A percentile compares a stretch with the other conserved stretches of the same genome.
Evolutionary conservation across 1,284 basidiomycete species (phyloP).

Genomic region (Cryptococcus amylolentus): DNA sequence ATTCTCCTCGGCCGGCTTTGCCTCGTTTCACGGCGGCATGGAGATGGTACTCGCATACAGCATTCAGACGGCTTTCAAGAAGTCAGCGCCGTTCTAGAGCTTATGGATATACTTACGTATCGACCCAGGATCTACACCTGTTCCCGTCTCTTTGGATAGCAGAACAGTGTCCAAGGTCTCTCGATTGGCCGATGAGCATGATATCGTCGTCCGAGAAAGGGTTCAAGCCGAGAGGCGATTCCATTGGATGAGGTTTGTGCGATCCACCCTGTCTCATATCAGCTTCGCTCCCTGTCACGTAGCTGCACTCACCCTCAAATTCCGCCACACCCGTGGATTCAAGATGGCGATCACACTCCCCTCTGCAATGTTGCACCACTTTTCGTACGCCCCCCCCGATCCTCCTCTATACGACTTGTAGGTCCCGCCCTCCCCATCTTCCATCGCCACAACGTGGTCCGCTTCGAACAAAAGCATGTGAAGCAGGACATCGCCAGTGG

Average conservation of each 20-base stretch:
- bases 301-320: conserved; percentile 65
- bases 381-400: conserved; percentile 86
- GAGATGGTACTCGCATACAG: conserved; percentile 86
- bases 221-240: conserved; percentile 80
- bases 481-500: conserved; percentile 72
- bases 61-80: conserved; percentile 51
- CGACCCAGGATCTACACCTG: conserved; percentile 78
- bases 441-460: conserved; percentile 57
- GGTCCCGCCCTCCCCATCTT: conserved; percentile 51
- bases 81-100: not conserved
- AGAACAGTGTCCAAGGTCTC: conserved; percentile 77
- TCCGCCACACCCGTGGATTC: conserved; percentile 81
- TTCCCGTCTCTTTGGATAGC: conserved; percentile 75
- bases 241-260: conserved; percentile 63
- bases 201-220: conserved; percentile 76
- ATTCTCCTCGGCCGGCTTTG: conserved; percentile 73
- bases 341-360: conserved; percentile 86
- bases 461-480: conserved; percentile 84
- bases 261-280: conserved; percentile 16
- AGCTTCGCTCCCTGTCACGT: not conserved
- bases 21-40: conserved; percentile 71
- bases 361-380: conserved; percentile 70
- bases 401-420: conserved; percentile 74
- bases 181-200: conserved; percentile 76
- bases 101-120: conserved; percentile 57